Evolutionary conservation across 2,329 filamentous ascomycete genomes (phyloP), one percentile per base, ranked within the genome.

Genomic region (Diaporthe ampelina): DNA sequence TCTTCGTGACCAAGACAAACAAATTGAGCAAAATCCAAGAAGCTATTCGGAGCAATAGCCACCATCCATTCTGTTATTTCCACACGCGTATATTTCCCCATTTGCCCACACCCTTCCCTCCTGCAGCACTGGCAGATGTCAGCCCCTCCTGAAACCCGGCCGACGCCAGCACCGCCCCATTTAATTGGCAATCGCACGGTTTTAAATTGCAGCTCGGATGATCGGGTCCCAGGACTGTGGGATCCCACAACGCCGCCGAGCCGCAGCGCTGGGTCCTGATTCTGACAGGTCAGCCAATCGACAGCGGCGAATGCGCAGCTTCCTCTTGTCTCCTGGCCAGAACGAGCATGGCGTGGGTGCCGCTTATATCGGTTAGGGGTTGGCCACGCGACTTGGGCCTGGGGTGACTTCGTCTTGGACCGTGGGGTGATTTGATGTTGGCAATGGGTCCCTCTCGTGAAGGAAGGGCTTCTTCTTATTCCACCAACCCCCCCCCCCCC

Each of bases 201-300:
- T 54, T 73, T 56, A 59, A 70, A 70, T 70, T 75, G 52, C 48
- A 52, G 56, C 65, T 70, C 74, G 74, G 74, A 48, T 73, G 43
- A 45, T 17, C 57, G 71, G 57, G 43, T 45, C 63, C 45, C 37
- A 37, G 52, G 37, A 37, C 50, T 45, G 35, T 57, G 40, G 56
- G 45, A 61, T 32, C 35, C 58, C n/a, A 45, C 67, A 48, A 11
- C 70, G 63, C 63, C 48, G 63, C 40, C 48, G 70, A 58, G 63
- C 73, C 70, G 37, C 68, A 40, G n/a, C 35, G 50, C 40, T 70
- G 63, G 73, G 59, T 43, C 67, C 29, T 1, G 48, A 29, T 29
- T 10, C 29, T 45, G 37, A 58, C 54, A 54, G 54, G 21, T n/a
- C 15, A 65, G 70, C 73, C 73, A 75, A 73, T 75, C 67, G 61